Evolutionary conservation across 306 rosid genomes (phyloP).

Genomic region (Quercus gilva): DNA sequence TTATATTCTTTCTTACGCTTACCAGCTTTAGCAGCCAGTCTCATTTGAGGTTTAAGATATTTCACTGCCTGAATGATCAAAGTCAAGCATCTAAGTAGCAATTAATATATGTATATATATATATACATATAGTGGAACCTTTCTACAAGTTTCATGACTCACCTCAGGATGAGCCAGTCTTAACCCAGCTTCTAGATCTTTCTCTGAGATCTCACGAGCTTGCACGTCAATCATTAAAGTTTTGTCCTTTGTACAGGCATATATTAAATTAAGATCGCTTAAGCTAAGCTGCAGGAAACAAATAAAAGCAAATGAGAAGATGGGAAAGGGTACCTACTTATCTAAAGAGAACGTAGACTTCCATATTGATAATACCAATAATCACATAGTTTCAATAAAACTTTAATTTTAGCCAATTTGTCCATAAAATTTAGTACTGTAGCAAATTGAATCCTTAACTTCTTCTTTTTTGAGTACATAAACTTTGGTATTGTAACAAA

Average conservation of each 20-base stretch:
- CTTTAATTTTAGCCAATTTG: not conserved
- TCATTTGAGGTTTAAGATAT: slow-evolving; percentile 89
- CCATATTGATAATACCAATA: not conserved
- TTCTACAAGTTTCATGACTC: slow-evolving; percentile 27
- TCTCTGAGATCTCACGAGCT: slow-evolving; percentile 89
- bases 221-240: slow-evolving; percentile 97
- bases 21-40: slow-evolving; percentile 88
- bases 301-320: slow-evolving; percentile 23
- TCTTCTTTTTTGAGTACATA: too few species aligned
- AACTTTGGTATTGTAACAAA: too few species aligned
- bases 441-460: too few species aligned
- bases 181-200: slow-evolving; percentile 86
- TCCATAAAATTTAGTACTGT: too few species aligned
- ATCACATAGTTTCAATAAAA: not conserved
- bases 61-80: slow-evolving; percentile 70
- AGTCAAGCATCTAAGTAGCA: slow-evolving; percentile 30
- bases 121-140: not conserved
- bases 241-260: slow-evolving; percentile 93
- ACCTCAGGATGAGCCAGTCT: slow-evolving; percentile 95
- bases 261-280: slow-evolving; percentile 92
- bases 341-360: not conserved
- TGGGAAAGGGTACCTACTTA: not conserved
- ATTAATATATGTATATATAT: not conserved
- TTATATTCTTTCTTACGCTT: slow-evolving; percentile 80
- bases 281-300: slow-evolving; percentile 66